Conservation (phyloP, 176 grass and related monocot species). For the Pontederia crassipes region DNA sequence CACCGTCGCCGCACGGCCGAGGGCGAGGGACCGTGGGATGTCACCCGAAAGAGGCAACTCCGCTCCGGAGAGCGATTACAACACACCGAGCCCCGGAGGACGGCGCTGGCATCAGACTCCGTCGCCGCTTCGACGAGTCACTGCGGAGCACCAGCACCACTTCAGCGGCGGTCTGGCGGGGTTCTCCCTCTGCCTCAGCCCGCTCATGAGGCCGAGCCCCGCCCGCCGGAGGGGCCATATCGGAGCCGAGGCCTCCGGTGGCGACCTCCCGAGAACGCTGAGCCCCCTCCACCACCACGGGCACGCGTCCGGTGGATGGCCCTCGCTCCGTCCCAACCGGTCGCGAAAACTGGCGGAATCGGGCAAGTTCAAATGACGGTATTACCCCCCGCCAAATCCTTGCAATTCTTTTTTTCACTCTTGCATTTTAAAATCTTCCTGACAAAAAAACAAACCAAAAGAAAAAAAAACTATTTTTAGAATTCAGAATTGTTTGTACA, state of each 20-base stretch:
- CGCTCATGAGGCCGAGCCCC: conserved; percentile 68
- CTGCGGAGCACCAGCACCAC: conserved; percentile 12
- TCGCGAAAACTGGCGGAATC: conserved; percentile 62
- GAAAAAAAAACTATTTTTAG: no score
- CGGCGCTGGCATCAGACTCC: conserved; percentile 42
- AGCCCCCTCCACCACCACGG: conserved; percentile 46
- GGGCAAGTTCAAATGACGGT: conserved; percentile 52
- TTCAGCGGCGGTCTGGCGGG: conserved; percentile 4
- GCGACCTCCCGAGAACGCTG: conserved; percentile 32
- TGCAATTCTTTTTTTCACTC: no score
- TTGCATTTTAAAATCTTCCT: no score
- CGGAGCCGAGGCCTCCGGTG: conserved; percentile 29
- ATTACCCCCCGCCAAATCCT: no score
- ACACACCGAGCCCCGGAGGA: neutral
- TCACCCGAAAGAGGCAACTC: conserved; percentile 16
- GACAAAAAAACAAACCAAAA: no score
- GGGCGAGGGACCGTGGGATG: conserved; percentile 30
- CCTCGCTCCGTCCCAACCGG: conserved; percentile 38
- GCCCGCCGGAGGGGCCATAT: conserved; percentile 32
- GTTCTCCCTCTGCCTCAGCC: conserved; percentile 73
- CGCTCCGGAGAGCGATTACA: neutral
- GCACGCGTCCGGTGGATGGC: neutral
- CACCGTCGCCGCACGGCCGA: neutral
- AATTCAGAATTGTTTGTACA: no score
- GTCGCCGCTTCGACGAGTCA: conserved; percentile 17